Evolutionary conservation across 768 basidiomycete genomes (phyloP), one percentile per base, ranked within the genome.

Genomic region (Pisolithus albus): DNA sequence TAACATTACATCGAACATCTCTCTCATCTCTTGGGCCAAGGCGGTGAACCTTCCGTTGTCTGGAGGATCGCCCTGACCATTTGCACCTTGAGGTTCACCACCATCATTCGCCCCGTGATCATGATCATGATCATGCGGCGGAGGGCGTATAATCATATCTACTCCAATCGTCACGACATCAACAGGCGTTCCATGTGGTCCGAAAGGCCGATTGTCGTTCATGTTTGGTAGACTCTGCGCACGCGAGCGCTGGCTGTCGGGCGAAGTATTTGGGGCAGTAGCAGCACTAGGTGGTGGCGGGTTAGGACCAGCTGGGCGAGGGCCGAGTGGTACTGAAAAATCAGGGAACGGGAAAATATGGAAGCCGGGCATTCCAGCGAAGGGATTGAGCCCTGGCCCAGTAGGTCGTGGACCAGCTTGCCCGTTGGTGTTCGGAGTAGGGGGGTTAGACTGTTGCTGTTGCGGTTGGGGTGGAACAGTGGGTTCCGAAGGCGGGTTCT

Each of bases 81-180:
- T 2, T 21, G 10, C 32, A 36, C 32, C 46, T 8, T 19, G 26
- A 10, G n/a, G 56, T 30, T 49, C 43, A 7, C 19, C 18, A 37
- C 13, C 51, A 16, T 19, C 54, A 2, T 46, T 52, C 47, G 52
- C 19, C 24, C 54, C 51, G 47, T 53, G 54, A 8, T n/a, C 23
- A 39, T 28, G n/a, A 38, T 46, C 56, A 53, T 37, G 23, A 46
- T 56, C 46, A 4, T 15, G 53, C 3, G 52, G 55, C 11, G 59
- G 49, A 38, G 57, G 59, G 41, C 57, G 61, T 8, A 72, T 54
- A 50, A 72, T 65, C 60, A 75, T 67, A 50, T 75, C 72, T 26
- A 74, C 55, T n/a, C 73, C 73, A 47, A 75, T 67, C 18, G 72
- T 72, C 23, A 75, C 3, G 5, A 70, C 52, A 40, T 66, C 65